Evolutionary conservation across 2,329 filamentous ascomycete genomes (phyloP).

Genomic region (Alternaria metachromatica): DNA sequence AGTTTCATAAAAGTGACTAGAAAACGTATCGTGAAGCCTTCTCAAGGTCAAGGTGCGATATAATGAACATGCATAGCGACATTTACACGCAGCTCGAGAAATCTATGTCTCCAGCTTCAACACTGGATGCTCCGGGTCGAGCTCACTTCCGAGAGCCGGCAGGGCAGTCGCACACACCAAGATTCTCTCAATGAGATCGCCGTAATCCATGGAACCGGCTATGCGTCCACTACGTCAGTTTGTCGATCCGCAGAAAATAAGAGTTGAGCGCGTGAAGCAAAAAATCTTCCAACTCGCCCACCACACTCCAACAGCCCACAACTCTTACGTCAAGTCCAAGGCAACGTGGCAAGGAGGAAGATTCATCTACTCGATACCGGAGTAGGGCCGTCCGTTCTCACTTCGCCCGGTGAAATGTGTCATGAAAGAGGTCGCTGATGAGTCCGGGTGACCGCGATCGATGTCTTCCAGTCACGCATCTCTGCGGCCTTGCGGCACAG

Average conservation of each 20-base stretch:
- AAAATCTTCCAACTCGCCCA: background rate
- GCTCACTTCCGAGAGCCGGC: background rate
- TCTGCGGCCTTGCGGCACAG: background rate
- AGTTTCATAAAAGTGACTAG: background rate
- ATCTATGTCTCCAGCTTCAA: background rate
- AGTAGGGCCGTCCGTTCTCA: background rate
- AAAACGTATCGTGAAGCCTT: background rate
- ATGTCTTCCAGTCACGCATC: background rate
- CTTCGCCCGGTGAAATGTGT: background rate
- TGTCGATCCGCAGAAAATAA: background rate
- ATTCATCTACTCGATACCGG: background rate
- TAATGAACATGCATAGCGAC: background rate
- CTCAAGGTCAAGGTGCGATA: background rate
- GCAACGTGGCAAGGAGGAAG: background rate
- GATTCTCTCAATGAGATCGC: background rate
- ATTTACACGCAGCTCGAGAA: background rate
- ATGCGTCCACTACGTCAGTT: background rate
- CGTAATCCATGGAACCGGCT: background rate
- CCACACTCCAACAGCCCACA: background rate
- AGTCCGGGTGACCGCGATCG: background rate
- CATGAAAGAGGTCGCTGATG: background rate
- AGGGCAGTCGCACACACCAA: background rate
- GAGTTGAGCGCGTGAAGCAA: background rate
- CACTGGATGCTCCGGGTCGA: background rate
- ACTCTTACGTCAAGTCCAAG: background rate